Base-by-base conservation (phyloP, 2,329 filamentous ascomycete genomes). In the Colletotrichum sansevieriae region DNA sequence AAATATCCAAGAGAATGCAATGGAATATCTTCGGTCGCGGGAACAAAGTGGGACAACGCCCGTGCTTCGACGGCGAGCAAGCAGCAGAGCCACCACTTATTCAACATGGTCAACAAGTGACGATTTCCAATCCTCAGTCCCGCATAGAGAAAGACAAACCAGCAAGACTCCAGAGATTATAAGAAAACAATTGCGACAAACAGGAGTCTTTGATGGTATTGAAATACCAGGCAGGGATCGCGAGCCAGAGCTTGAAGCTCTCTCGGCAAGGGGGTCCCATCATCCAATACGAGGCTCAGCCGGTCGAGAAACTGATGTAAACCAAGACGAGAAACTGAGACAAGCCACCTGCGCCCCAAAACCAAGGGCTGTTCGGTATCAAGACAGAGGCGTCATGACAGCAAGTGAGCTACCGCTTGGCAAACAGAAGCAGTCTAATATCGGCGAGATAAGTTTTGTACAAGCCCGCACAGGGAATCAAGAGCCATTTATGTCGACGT, bases 51-150 rank as follows among this genome's bases (percentile, higher is more conserved):
- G 39, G 35, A 2, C 33, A 9, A 11, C n/a, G 3, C 35, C 49
- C 11, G 25, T 7, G 9, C 11, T 4, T 9, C 25, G 35, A 12
- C 20, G 4, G 12, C 43, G 33, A 25, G 33, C 55, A 60, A 55
- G 35, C n/a, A 71, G 64, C 18, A 63, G 61, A 54, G 52, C 66
- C 41, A 71, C 71, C 10, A 72, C 68, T 12, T 71, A 70, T 51
- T 59, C 68, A 33, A 73, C 70, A n/a, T 73, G 73, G 74, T 74
- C 74, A 39, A 72, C 59, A 18, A 74, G 72, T 35, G 29, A 55
- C 33, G 15, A 54, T 11, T n/a, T 15, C 12, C 63, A 44, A 33
- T 47, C 29, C 33, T 25, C 51, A n/a, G 10, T 41, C 9, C 22
- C 29, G 10, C n/a, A 25, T 12, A 6, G 22, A 39, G 13, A 18